Base-by-base conservation (phyloP, 1,284 basidiomycete genomes). In the Pseudozyma pruni region DNA sequence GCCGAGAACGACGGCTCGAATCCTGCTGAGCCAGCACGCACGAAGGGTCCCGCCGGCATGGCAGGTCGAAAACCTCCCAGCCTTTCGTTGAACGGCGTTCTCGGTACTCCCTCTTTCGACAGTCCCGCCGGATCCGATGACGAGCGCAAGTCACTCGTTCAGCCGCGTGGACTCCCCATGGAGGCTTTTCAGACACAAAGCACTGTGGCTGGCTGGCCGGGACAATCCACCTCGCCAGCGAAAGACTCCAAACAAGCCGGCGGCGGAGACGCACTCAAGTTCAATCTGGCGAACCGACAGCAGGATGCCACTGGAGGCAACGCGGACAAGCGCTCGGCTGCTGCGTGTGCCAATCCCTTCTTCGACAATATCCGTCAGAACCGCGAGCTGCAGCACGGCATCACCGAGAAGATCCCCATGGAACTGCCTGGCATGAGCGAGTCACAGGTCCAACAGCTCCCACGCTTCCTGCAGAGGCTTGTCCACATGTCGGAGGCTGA, bases 361-460 rank as follows among this genome's bases (percentile, higher is more conserved):
- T 85, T 94, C 74, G 94, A 98, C 84, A 91, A 92, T 76, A 92
- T 98, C 75, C 90, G 95, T 29, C 95, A 98, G 83, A 96, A 98
- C 78, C 84, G 90, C 16, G 95, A 98, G 84, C 87, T 96, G 32
- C 88, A 89, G 11, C 90, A 92, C 50, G 92, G 92, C 9, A 84
- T 85, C n/a, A 90, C 80, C 11, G 79, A 80, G 27, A 54, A 57
- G 19, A 70, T 81, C 20, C 80, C 80, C 1, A 61, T 81, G 55
- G 61, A 74, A 2, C 19, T 80, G 33, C 77, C 77, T 10, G 2
- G 50, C 7, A 55, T 81, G 45, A 47, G 38, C 19, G 49, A 58
- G 7, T 38, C 51, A 19, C 61, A 79, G 35, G 22, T 49, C 1
- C 40, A 35, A 2, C 61, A 92, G 40, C 86, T 98, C 14, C 95